phyloP scores from a whole-genome alignment of 192 early-diverging fungal genomes.

The Coemansia sp. region DNA sequence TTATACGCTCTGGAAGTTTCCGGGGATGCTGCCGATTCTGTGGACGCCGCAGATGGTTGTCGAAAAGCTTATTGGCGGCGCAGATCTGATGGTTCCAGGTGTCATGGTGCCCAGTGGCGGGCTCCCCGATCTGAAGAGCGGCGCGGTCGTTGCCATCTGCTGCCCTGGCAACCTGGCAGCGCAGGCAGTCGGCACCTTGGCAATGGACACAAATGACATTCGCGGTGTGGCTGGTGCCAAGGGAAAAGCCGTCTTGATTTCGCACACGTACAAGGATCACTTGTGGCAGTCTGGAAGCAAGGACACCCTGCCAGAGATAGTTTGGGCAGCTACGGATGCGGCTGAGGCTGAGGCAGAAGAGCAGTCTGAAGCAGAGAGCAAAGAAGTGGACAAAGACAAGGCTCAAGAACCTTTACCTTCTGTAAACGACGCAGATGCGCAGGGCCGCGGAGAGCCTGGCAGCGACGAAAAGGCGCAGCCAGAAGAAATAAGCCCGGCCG shows the following conservation, averaged over 20 bases:
- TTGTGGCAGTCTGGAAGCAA: constrained; percentile 78
- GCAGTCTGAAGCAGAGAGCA: constrained; percentile 1
- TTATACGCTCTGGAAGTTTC: constrained; percentile 75
- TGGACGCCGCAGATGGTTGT: constrained; percentile 69
- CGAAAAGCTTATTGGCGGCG: constrained; percentile 71
- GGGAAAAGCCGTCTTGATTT: constrained; percentile 77
- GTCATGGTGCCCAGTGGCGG: constrained; percentile 30
- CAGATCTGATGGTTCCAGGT: constrained; percentile 54
- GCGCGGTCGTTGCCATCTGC: constrained; percentile 33
- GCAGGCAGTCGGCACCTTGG: constrained; percentile 66
- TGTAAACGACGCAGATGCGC: background rate
- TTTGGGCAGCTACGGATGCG: background rate
- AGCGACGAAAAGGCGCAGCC: background rate
- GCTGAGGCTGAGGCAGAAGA: no score
- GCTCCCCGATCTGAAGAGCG: constrained; percentile 30
- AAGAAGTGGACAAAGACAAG: background rate
- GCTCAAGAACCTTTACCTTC: background rate
- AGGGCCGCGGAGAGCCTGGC: background rate
- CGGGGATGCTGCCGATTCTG: constrained; percentile 61
- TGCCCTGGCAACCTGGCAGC: constrained; percentile 33
- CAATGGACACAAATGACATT: constrained; percentile 54
- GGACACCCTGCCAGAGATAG: constrained; percentile 56
- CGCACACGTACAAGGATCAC: constrained; percentile 73
- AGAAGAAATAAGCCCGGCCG: constrained; percentile 32
- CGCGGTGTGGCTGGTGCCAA: constrained; percentile 56